phyloP scores from a whole-genome alignment of 2,329 filamentous ascomycete genomes.

The Akanthomyces muscarius region DNA sequence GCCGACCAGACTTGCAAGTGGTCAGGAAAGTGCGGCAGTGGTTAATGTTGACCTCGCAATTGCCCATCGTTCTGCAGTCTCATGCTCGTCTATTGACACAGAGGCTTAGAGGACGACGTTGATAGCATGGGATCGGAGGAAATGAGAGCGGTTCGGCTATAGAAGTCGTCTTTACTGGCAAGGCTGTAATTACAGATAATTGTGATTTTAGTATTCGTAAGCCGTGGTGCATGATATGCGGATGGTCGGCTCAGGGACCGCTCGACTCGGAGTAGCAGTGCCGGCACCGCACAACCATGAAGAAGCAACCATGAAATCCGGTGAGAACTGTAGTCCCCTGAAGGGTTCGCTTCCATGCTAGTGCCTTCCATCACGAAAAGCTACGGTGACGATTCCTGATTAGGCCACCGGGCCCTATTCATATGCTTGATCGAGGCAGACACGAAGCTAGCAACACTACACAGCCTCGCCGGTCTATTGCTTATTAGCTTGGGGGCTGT shows the following conservation, averaged over 20 bases:
- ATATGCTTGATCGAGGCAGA: not conserved
- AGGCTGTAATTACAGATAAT: not conserved
- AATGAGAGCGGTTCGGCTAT: no score
- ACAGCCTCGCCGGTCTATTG: not conserved
- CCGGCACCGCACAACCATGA: not conserved
- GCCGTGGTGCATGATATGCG: not conserved
- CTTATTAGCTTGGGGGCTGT: no score
- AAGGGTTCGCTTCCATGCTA: not conserved
- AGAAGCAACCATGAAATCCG: not conserved
- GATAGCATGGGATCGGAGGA: no score
- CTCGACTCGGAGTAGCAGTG: not conserved
- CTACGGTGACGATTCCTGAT: not conserved
- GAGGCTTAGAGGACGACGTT: no score
- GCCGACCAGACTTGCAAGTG: no score
- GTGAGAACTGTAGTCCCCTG: not conserved
- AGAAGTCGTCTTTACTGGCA: not conserved
- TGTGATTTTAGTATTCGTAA: not conserved
- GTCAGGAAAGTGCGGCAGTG: no score
- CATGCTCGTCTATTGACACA: no score
- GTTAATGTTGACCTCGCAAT: no score
- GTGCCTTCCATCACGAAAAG: not conserved
- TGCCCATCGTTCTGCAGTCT: no score
- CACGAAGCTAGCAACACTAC: not conserved
- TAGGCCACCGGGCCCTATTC: no score
- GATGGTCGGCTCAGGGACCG: not conserved